Conservation (phyloP, 2,329 filamentous ascomycete genomes). For the Fusarium sp. region DNA sequence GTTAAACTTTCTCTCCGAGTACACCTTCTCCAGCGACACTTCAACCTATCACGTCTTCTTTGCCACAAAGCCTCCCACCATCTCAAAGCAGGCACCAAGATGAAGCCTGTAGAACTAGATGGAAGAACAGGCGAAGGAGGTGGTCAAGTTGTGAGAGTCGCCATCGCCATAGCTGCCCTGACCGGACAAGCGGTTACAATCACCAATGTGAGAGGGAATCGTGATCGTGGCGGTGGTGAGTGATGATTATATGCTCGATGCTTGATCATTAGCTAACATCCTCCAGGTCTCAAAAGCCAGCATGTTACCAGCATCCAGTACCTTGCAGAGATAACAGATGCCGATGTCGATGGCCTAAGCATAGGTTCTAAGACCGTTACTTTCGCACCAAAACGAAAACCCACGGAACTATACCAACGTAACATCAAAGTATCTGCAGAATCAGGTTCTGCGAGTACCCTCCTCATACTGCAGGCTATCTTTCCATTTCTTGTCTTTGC, state of each 20-base stretch:
- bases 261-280: slow-evolving; percentile 9
- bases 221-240: slow-evolving; percentile 51
- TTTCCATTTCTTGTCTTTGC: slow-evolving; percentile 69
- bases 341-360: slow-evolving; percentile 61
- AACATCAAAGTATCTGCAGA: slow-evolving; percentile 62
- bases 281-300: slow-evolving; percentile 67
- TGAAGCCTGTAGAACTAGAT: slow-evolving; percentile 61
- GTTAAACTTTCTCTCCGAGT: not conserved
- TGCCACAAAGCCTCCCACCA: slow-evolving; percentile 14
- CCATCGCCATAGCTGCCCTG: slow-evolving; percentile 66
- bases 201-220: slow-evolving; percentile 66
- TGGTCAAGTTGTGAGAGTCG: slow-evolving; percentile 69
- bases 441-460: slow-evolving; percentile 63
- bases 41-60: slow-evolving; percentile 8
- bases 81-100: slow-evolving; percentile 13
- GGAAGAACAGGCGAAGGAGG: slow-evolving; percentile 70
- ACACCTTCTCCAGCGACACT: not conserved
- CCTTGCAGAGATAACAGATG: slow-evolving; percentile 63
- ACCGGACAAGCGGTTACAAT: slow-evolving; percentile 65
- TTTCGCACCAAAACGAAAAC: slow-evolving; percentile 56
- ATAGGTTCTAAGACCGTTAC: slow-evolving; percentile 64
- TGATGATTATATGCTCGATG: slow-evolving; percentile 1
- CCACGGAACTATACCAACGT: slow-evolving; percentile 54
- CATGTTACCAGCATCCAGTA: slow-evolving; percentile 67
- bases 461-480: slow-evolving; percentile 70